Evolutionary conservation across 2,329 filamentous ascomycete genomes (phyloP), one percentile per base, ranked within the genome.

Genomic region (Clarireedia monteithiana): DNA sequence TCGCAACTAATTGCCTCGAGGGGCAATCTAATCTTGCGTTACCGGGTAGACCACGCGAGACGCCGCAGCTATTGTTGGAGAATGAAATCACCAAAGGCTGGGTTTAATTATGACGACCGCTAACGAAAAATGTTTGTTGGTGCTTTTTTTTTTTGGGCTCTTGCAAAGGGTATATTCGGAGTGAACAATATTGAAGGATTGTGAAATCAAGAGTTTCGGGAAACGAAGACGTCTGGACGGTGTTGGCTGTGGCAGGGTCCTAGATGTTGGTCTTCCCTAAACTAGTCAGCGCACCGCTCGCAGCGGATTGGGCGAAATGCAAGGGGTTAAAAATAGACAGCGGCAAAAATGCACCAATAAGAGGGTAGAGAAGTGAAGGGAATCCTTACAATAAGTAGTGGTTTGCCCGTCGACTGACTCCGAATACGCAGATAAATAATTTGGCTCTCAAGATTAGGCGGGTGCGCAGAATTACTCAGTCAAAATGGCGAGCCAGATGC

Each of bases 201-300:
- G 6, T 15, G 20, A 52, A 52, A 36, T 44, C 38, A 44, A 48
- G 36, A 48, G 51, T 42, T 54, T 54, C 44, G 51, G 48, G 51
- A 54, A 48, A 54, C 52, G 52, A 55, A 40, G 52, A 50, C 38
- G 46, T 55, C 48, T 55, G 27, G 53, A 50, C 27, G 38, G 27
- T 55, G 48, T 51, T 55, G 53, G 46, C 49, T 47, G 45, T 54
- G 45, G 38, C 53, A 50, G 53, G 53, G 53, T 45, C 42, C 36
- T 54, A 45, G 42, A 47, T 42, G 44, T 27, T 50, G 38, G 36
- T 50, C 38, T 54, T 45, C 44, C 36, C 24, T 30, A 44, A 55
- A 51, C 53, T 56, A 51, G 54, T 56, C 54, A 56, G 49, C 49
- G 54, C 48, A 52, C 40, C 54, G 49, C 46, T 52, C 49, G 47